These are phyloP conservation scores for Phytopythium helicoides DNA, from an alignment of 352 stramenopile species.

Conservation along the genomic window DNA sequence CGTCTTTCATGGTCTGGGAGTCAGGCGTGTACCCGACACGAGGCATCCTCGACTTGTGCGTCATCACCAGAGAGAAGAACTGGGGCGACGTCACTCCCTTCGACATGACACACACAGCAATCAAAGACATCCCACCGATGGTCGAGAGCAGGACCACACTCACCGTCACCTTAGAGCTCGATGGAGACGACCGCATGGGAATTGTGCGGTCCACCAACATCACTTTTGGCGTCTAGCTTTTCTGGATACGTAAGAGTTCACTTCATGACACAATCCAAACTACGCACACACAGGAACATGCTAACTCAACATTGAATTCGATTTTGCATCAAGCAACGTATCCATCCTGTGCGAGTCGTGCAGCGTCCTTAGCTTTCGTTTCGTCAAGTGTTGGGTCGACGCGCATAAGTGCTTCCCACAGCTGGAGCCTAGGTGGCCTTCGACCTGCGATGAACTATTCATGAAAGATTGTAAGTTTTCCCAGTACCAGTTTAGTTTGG, in stretches of 20 bases:
- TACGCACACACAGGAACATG: too few relatives aligned
- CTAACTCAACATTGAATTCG: too few relatives aligned
- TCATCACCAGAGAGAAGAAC: neutral
- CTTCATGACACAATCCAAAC: too few relatives aligned
- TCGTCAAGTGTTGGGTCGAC: conserved; percentile 64
- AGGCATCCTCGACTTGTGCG: neutral
- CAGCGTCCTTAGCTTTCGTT: conserved; percentile 45
- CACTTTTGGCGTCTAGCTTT: too few relatives aligned
- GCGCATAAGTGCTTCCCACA: conserved; percentile 70
- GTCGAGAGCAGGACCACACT: too few relatives aligned
- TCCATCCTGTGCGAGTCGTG: conserved; percentile 13
- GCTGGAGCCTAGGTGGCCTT: conserved; percentile 38
- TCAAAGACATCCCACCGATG: neutral
- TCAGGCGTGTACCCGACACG: neutral
- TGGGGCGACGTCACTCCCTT: neutral
- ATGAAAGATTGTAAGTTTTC: conserved; percentile 2
- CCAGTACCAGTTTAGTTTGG: neutral
- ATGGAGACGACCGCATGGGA: too few relatives aligned
- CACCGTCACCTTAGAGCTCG: too few relatives aligned
- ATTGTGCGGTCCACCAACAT: too few relatives aligned
- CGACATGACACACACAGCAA: neutral
- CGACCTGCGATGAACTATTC: conserved; percentile 46
- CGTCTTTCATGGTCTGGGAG: conserved; percentile 1
- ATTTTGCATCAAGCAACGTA: conserved; percentile 1
- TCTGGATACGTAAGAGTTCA: too few relatives aligned